A percentile compares a stretch with the other conserved stretches of the same genome.
Evolutionary conservation across 257 asterid species (phyloP).

Genomic region (Salvia rosmarinus): DNA sequence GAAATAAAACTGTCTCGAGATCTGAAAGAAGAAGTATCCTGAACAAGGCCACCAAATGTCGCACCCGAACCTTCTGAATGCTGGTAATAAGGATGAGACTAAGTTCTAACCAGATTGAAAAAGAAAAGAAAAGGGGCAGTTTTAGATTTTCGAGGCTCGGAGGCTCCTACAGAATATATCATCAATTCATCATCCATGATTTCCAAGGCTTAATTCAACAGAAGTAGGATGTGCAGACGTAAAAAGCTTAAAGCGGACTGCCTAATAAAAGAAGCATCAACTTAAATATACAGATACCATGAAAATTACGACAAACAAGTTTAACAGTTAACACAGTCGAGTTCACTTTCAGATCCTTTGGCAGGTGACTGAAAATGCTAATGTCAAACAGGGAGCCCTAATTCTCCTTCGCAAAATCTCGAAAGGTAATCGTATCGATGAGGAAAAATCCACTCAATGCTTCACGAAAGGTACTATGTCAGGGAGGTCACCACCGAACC

Average conservation of each 20-base stretch:
- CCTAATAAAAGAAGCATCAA: conserved; percentile 6
- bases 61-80: conserved; percentile 26
- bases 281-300: conserved; percentile 19
- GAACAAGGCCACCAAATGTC: conserved; percentile 10
- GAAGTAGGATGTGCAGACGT: conserved; percentile 14
- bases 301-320: conserved; percentile 18
- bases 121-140: not conserved
- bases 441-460: conserved; percentile 22
- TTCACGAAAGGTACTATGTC: conserved; percentile 37
- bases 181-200: conserved; percentile 12
- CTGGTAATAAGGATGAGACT: conserved; percentile 7
- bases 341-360: conserved; percentile 8
- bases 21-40: conserved; percentile 16
- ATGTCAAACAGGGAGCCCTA: conserved; percentile 8
- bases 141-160: conserved; percentile 6
- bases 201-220: conserved; percentile 7
- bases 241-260: conserved; percentile 20
- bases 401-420: conserved; percentile 29
- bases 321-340: conserved; percentile 2
- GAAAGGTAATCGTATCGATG: not conserved
- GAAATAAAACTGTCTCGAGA: conserved; percentile 7
- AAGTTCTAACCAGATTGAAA: not conserved
- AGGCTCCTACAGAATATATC: conserved; percentile 30
- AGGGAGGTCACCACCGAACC: conserved; percentile 27
- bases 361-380: conserved; percentile 20